These are phyloP conservation scores for Psilocybe cubensis DNA, from an alignment of 768 basidiomycete genomes.

Conservation along the genomic window DNA sequence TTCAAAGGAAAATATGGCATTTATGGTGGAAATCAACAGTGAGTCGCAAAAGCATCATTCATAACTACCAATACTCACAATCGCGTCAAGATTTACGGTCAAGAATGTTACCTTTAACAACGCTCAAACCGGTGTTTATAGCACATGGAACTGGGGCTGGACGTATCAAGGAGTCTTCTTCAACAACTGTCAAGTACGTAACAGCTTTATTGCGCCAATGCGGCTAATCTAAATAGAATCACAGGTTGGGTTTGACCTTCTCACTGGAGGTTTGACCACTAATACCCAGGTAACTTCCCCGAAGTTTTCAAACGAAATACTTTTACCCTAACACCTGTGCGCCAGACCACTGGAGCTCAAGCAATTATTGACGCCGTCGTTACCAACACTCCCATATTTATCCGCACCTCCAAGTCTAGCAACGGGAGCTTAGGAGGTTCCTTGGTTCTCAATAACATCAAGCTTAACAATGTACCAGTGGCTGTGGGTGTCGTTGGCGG, in stretches of 20 bases:
- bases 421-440: conserved; percentile 56
- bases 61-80: no score
- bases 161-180: conserved; percentile 48
- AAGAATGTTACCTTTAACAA: conserved; percentile 60
- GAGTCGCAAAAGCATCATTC: conserved; percentile 18
- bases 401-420: conserved; percentile 53
- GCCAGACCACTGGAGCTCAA: conserved; percentile 57
- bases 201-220: neutral
- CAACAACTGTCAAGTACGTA: conserved; percentile 38
- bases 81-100: conserved; percentile 47
- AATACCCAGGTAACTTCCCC: conserved; percentile 38
- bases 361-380: conserved; percentile 69
- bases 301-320: neutral
- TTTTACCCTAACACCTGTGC: neutral
- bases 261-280: conserved; percentile 48
- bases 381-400: conserved; percentile 63
- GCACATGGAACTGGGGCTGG: conserved; percentile 56
- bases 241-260: conserved; percentile 61
- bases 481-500: conserved; percentile 64
- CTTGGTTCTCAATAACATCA: conserved; percentile 66
- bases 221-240: conserved; percentile 31
- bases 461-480: conserved; percentile 59
- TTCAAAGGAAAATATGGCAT: conserved; percentile 66
- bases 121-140: conserved; percentile 47
- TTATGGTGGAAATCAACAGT: conserved; percentile 84